Evolutionary conservation across 768 basidiomycete species (phyloP).

Genomic region (Tulasnella sp.): DNA sequence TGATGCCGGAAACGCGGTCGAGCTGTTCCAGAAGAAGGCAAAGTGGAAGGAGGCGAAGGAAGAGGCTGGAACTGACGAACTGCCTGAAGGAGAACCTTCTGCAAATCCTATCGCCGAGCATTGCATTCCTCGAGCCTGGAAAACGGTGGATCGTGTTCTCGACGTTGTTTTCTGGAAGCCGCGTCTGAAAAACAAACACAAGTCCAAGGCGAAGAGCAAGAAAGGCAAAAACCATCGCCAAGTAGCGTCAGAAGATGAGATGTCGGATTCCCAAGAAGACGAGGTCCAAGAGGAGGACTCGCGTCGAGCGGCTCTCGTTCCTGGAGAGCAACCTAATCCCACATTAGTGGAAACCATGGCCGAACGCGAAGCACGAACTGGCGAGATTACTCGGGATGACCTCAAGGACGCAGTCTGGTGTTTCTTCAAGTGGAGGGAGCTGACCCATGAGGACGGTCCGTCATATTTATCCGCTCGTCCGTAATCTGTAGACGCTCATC

Average conservation of each 20-base stretch:
- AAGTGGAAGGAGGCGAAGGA: constrained; percentile 23
- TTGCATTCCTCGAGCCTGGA: constrained; percentile 71
- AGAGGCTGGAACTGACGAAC: constrained; percentile 18
- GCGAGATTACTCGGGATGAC: constrained; percentile 36
- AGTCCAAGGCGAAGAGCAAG: constrained; percentile 18
- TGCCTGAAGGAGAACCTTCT: constrained; percentile 31
- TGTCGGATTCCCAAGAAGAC: constrained; percentile 22
- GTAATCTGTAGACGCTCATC: background rate
- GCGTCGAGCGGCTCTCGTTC: constrained; percentile 31
- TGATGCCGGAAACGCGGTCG: background rate
- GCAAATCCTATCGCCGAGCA: constrained; percentile 50
- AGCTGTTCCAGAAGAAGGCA: background rate
- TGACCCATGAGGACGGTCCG: constrained; percentile 86
- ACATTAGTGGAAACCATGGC: constrained; percentile 46
- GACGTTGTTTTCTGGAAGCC: constrained; percentile 62
- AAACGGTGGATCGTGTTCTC: constrained; percentile 82
- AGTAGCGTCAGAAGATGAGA: constrained; percentile 19
- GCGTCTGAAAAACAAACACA: constrained; percentile 18
- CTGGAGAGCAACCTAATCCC: constrained; percentile 53
- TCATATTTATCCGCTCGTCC: background rate
- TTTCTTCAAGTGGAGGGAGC: constrained; percentile 87
- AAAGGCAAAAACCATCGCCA: constrained; percentile 21
- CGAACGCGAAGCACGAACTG: constrained; percentile 43
- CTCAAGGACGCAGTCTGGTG: constrained; percentile 60
- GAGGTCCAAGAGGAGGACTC: background rate